Percentiles rank a stretch among this genome's conserved stretches.
Conservation (phyloP, 2,329 filamentous ascomycete species). For the Sporothrix globosa region DNA sequence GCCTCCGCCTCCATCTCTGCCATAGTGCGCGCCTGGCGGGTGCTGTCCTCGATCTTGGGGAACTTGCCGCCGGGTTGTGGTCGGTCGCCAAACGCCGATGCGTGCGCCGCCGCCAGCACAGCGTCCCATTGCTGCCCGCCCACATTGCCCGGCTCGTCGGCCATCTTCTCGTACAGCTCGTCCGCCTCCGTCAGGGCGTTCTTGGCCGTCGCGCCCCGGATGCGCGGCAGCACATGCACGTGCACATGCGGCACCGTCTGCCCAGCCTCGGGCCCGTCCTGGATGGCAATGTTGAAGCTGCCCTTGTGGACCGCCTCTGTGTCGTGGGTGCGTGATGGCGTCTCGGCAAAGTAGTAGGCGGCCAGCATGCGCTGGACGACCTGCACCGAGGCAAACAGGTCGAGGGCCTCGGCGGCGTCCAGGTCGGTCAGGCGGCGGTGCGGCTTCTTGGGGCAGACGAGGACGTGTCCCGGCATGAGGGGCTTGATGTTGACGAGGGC, state of each 20-base stretch:
- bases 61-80: constrained; percentile 62
- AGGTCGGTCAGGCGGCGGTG: constrained; percentile 78
- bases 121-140: constrained; percentile 68
- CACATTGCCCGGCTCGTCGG: constrained; percentile 82
- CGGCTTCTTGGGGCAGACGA: constrained; percentile 74
- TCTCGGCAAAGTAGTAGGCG: constrained; percentile 53
- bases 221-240: constrained; percentile 84
- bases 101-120: not conserved
- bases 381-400: constrained; percentile 87
- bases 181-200: constrained; percentile 55
- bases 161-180: constrained; percentile 79
- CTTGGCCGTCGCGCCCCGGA: constrained; percentile 56
- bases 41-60: constrained; percentile 70
- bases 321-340: constrained; percentile 24
- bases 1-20: constrained; percentile 84
- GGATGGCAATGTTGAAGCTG: constrained; percentile 91
- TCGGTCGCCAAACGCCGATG: constrained; percentile 36
- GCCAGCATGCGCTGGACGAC: constrained; percentile 77
- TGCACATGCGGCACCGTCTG: constrained; percentile 95
- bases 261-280: constrained; percentile 86
- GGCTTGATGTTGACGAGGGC: constrained; percentile 96
- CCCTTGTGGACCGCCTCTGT: constrained; percentile 44
- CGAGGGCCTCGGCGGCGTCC: constrained; percentile 68
- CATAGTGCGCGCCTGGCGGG: constrained; percentile 66
- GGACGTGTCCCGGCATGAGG: constrained; percentile 87